Evolutionary conservation across 495 filamentous ascomycete genomes (phyloP), one percentile per base, ranked within the genome.

Genomic region (Thozetella sp.): DNA sequence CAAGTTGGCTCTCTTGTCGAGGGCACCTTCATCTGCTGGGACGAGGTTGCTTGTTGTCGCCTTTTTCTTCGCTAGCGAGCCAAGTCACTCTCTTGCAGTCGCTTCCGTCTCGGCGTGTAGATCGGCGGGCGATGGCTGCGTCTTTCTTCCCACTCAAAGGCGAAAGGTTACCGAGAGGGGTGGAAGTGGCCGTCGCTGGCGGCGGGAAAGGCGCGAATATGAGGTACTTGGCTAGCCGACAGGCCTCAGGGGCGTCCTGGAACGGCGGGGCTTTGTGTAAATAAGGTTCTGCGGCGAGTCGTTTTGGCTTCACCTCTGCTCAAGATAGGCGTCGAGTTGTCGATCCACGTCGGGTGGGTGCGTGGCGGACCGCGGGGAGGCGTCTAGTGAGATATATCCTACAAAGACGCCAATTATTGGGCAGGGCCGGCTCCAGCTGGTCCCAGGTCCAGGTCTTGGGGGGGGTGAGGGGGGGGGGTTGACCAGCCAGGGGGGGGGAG

Each of bases 251-350:
- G 43, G 43, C 43, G 43, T 48, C 43, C 43, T 48, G 43, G 43
- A 48, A 48, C 43, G 43, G 43, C 43, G 43, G 43, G 43, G 43
- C 43, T 48, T 48, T 48, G 43, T 48, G 43, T 48, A 48, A 48
- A 48, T 48, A 48, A 48, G 43, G 43, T 48, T 48, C 43, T 48
- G 43, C 43, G 43, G n/a, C 43, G 43, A 48, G 11, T 48, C 43
- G 43, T 48, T 48, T n/a, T 48, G 43, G 43, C 10, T 48, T 48
- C n/a, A 48, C 43, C n/a, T 48, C 43, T 48, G n/a, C 43, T 48
- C n/a, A 37, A 48, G 43, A 48, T 48, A 48, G n/a, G 43, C 43
- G 43, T 48, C 43, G 43, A 48, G 43, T n/a, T 37, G 43, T 48
- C 43, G 43, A 48, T 48, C 43, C 9, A 6, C 43, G 12, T 20